Conservation (phyloP, 257 asterid genomes). For the Capsicum baccatum region DNA sequence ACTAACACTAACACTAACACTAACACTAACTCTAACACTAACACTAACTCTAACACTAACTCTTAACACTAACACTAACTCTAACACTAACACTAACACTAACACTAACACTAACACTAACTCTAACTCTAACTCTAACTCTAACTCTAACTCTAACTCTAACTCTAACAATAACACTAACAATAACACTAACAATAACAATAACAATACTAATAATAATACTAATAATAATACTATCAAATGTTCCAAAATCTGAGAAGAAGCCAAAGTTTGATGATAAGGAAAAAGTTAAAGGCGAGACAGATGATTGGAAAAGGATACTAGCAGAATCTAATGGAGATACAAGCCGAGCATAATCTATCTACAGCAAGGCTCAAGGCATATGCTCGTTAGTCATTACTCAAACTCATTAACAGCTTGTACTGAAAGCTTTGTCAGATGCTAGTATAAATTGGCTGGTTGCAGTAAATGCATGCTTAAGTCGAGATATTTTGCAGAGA, state of each 20-base stretch:
- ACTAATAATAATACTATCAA: too few relatives aligned
- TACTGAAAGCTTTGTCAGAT: background rate
- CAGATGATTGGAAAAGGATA: slow-evolving; percentile 38
- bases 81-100: too few relatives aligned
- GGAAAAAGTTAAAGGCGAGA: slow-evolving; percentile 36
- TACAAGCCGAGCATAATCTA: slow-evolving; percentile 48
- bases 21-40: too few relatives aligned
- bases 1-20: too few relatives aligned
- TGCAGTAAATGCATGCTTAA: background rate
- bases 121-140: too few relatives aligned
- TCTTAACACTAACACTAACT: too few relatives aligned
- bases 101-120: too few relatives aligned
- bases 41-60: too few relatives aligned
- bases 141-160: too few relatives aligned
- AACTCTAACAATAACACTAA: too few relatives aligned
- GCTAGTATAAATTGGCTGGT: background rate
- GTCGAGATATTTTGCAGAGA: background rate
- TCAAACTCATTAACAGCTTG: background rate
- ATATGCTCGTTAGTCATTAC: slow-evolving; percentile 28
- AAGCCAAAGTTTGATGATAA: slow-evolving; percentile 32
- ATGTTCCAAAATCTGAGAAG: slow-evolving; percentile 30
- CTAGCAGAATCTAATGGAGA: slow-evolving; percentile 43
- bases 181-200: too few relatives aligned
- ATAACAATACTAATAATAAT: too few relatives aligned
- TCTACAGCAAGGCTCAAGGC: slow-evolving; percentile 57